A percentile compares a stretch with the other conserved stretches of the same genome.
Conservation (phyloP, 768 basidiomycete species). For the Tubosaeta sp. region DNA sequence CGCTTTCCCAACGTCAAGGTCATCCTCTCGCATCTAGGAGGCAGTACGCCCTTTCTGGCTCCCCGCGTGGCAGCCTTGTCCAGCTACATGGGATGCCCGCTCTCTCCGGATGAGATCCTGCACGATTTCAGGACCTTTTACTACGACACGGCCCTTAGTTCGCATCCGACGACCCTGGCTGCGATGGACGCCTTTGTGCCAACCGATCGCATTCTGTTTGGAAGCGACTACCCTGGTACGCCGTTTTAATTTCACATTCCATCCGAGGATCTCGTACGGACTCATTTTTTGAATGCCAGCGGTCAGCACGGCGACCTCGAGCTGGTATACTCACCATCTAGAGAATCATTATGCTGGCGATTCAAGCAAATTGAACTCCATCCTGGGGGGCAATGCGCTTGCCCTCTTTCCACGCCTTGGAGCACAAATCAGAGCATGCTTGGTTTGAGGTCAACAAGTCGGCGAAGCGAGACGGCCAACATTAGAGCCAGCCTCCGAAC, state of each 20-base stretch:
- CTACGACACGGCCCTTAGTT: conserved; percentile 68
- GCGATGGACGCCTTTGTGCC: conserved; percentile 49
- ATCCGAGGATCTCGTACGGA: not conserved
- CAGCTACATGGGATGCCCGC: conserved; percentile 61
- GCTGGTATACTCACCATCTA: conserved; percentile 59
- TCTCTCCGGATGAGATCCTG: conserved; percentile 62
- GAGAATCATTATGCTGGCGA: conserved; percentile 45
- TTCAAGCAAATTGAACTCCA: conserved; percentile 34
- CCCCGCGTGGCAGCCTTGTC: conserved; percentile 67
- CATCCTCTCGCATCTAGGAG: conserved; percentile 74
- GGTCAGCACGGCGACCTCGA: conserved; percentile 49
- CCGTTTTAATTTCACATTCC: conserved; percentile 5
- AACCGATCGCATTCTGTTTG: conserved; percentile 56
- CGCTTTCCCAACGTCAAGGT: conserved; percentile 56
- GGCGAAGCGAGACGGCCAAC: not conserved
- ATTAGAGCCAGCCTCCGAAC: conserved; percentile 3
- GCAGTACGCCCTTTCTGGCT: conserved; percentile 59
- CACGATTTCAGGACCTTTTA: conserved; percentile 69
- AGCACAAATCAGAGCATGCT: not conserved
- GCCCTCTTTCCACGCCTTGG: conserved; percentile 45
- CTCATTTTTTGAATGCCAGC: conserved; percentile 36
- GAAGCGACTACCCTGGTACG: conserved; percentile 73
- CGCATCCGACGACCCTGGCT: conserved; percentile 48
- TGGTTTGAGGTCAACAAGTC: not conserved
- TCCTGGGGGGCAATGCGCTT: conserved; percentile 50